phyloP scores from a whole-genome alignment of 495 filamentous ascomycete genomes.

The Penicillium parvum region DNA sequence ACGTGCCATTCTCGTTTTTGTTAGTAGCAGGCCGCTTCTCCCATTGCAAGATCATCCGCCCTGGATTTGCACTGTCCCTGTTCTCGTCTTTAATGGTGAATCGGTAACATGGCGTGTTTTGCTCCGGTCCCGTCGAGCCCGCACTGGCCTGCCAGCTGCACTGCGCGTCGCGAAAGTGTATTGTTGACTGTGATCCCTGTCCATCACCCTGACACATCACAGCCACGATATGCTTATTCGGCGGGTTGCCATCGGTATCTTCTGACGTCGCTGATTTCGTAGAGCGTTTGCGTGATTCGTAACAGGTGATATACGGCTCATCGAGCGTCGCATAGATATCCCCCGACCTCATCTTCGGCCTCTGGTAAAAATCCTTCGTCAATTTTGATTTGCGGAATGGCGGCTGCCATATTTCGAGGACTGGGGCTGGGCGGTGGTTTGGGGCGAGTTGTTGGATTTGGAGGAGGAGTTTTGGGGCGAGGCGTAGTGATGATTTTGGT shows the following conservation, averaged over 20 bases:
- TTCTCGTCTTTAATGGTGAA: constrained; percentile 14
- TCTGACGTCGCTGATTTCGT: constrained; percentile 11
- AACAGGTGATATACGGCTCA: constrained; percentile 20
- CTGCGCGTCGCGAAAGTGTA: constrained; percentile 19
- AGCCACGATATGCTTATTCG: constrained; percentile 17
- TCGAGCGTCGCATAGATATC: constrained; percentile 35
- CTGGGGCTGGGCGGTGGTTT: constrained; percentile 27
- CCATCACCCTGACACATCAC: constrained; percentile 14
- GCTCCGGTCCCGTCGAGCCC: constrained; percentile 3
- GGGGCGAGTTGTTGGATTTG: constrained; percentile 38
- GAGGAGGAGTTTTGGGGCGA: constrained; percentile 30
- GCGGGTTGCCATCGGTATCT: not conserved
- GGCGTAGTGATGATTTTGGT: constrained; percentile 29
- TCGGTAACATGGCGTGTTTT: constrained; percentile 14
- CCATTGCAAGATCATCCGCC: constrained; percentile 24
- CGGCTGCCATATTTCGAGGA: constrained; percentile 38
- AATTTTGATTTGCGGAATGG: constrained; percentile 27
- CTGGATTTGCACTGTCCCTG: not conserved
- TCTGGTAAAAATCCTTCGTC: constrained; percentile 16
- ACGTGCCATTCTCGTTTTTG: not conserved
- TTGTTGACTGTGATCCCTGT: constrained; percentile 1
- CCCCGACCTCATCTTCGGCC: constrained; percentile 23
- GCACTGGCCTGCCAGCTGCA: constrained; percentile 17
- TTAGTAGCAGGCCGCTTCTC: constrained; percentile 12
- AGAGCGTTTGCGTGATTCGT: not conserved